Conservation (phyloP, 2,329 filamentous ascomycete genomes). For the Colletotrichum karsti region DNA sequence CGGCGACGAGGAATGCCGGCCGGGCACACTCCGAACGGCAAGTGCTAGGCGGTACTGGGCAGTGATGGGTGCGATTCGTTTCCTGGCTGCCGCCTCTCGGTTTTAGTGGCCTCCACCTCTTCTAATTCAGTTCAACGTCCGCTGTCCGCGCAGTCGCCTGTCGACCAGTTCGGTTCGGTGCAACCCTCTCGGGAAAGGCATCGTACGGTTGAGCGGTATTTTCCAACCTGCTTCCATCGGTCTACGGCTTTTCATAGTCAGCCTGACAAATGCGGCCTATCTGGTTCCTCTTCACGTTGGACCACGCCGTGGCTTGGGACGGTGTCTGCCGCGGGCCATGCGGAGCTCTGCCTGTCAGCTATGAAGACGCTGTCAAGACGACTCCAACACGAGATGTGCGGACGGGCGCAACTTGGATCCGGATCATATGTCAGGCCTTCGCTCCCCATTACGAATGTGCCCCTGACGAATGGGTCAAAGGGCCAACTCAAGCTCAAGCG, state of each 20-base stretch:
- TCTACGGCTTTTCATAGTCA: not conserved
- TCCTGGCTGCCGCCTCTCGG: constrained; percentile 3
- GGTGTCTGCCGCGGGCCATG: not conserved
- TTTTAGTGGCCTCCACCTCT: constrained; percentile 22
- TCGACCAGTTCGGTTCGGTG: constrained; percentile 4
- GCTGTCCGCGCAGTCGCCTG: constrained; percentile 13
- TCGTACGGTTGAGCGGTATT: constrained; percentile 13
- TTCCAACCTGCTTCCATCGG: not conserved
- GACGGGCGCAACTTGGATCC: not conserved
- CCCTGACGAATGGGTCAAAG: not conserved
- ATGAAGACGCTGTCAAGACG: not conserved
- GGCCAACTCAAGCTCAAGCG: not conserved
- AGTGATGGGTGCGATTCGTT: not conserved
- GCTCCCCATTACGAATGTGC: not conserved
- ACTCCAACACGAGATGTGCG: not conserved
- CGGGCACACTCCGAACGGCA: constrained; percentile 26
- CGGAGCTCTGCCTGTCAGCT: not conserved
- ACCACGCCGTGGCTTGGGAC: not conserved
- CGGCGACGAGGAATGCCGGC: constrained; percentile 14
- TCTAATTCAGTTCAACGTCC: constrained; percentile 26
- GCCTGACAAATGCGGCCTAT: constrained; percentile 4
- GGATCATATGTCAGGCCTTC: constrained; percentile 10
- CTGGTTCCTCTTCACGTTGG: not conserved
- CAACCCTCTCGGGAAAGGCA: constrained; percentile 17
- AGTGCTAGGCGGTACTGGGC: not conserved